These are phyloP conservation scores for Didymella glomerata DNA, from an alignment of 2,329 filamentous ascomycete species.

Conservation along the genomic window DNA sequence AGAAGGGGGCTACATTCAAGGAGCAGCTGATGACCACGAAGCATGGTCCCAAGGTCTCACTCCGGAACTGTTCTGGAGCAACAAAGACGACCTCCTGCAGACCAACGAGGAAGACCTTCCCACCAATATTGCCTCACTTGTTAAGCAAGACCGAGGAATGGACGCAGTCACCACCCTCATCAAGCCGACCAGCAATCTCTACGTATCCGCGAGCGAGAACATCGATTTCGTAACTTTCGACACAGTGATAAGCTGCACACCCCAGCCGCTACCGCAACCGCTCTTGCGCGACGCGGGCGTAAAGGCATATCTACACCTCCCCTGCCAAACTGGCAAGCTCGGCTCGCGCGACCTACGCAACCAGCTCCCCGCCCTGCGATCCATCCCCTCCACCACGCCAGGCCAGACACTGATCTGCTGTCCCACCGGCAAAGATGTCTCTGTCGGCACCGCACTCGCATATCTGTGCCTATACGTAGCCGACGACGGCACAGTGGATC, in stretches of 20 bases:
- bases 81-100: slow-evolving; percentile 67
- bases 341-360: slow-evolving; percentile 84
- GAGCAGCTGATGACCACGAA: slow-evolving; percentile 93
- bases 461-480: slow-evolving; percentile 77
- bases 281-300: slow-evolving; percentile 25
- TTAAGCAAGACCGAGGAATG: slow-evolving; percentile 32
- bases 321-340: slow-evolving; percentile 75
- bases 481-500: slow-evolving; percentile 61
- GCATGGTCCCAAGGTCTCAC: slow-evolving; percentile 88
- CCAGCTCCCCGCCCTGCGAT: slow-evolving; percentile 69
- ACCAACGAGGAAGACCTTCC: slow-evolving; percentile 72
- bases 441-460: slow-evolving; percentile 78
- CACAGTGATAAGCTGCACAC: slow-evolving; percentile 56
- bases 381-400: slow-evolving; percentile 55
- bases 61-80: slow-evolving; percentile 78
- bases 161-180: slow-evolving; percentile 50
- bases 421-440: slow-evolving; percentile 79
- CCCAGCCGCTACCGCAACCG: slow-evolving; percentile 46
- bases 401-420: slow-evolving; percentile 66
- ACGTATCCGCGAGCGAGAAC: slow-evolving; percentile 52
- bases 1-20: slow-evolving; percentile 85
- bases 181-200: slow-evolving; percentile 53
- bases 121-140: slow-evolving; percentile 57
- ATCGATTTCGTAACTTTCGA: slow-evolving; percentile 50
- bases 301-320: slow-evolving; percentile 65